Conservation (phyloP, 2,329 filamentous ascomycete genomes). For the Diaporthe citri region DNA sequence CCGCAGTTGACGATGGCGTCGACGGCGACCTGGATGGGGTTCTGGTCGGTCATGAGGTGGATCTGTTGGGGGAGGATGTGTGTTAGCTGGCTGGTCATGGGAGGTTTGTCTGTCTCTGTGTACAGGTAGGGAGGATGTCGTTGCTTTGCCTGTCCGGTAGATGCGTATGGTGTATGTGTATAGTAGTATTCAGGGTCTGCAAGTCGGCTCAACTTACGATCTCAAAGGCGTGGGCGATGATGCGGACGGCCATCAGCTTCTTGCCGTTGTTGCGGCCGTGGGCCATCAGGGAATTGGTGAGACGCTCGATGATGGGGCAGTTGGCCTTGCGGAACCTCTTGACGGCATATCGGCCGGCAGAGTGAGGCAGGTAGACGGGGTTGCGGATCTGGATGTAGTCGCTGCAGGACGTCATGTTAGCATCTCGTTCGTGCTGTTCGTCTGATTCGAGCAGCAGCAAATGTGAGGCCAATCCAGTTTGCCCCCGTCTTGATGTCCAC, state of each 20-base stretch:
- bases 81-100: constrained; percentile 47
- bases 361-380: constrained; percentile 99
- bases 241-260: constrained; percentile 99
- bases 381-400: constrained; percentile 99
- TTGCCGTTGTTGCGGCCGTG: constrained; percentile 99
- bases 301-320: constrained; percentile 99
- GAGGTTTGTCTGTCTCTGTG: not conserved
- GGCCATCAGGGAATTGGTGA: constrained; percentile 99
- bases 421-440: constrained; percentile 36
- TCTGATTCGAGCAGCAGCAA: constrained; percentile 27
- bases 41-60: constrained; percentile 99
- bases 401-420: constrained; percentile 66
- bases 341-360: constrained; percentile 96
- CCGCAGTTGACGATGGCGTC: constrained; percentile 99
- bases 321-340: constrained; percentile 99
- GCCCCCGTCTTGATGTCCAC: constrained; percentile 31
- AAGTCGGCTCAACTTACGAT: constrained; percentile 73
- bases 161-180: not conserved
- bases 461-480: constrained; percentile 22
- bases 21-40: constrained; percentile 99
- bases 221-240: constrained; percentile 98
- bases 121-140: too few species aligned
- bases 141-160: not conserved
- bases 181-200: not conserved
- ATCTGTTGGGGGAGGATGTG: constrained; percentile 72